Evolutionary conservation across 176 grass and related monocot genomes (phyloP).

Genomic region (Carex scoparia): DNA sequence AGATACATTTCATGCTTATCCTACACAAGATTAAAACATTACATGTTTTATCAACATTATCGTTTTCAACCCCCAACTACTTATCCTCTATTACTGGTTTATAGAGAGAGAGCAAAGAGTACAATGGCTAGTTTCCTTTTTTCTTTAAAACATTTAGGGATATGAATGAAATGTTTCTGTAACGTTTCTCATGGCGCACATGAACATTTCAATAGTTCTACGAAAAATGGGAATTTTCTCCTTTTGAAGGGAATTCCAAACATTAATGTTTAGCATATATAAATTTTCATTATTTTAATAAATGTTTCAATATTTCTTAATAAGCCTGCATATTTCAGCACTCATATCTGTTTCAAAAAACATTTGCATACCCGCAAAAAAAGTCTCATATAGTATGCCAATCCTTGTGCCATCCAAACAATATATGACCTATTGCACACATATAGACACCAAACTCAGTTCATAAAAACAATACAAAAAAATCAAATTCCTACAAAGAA

Average conservation of each 20-base stretch:
- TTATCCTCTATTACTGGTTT: too few species aligned
- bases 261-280: neutral
- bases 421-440: slow-evolving; percentile 62
- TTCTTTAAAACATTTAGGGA: neutral
- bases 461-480: neutral
- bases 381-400: slow-evolving; percentile 93
- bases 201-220: neutral
- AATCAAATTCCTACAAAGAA: slow-evolving; percentile 8
- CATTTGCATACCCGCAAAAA: slow-evolving; percentile 60
- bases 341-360: slow-evolving; percentile 5
- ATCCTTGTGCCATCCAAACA: slow-evolving; percentile 88
- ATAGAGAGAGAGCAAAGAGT: neutral
- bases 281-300: neutral
- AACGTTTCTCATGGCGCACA: neutral
- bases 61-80: neutral
- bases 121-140: neutral
- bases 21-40: neutral
- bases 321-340: neutral
- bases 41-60: neutral
- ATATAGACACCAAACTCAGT: neutral
- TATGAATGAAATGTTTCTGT: neutral
- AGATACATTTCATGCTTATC: neutral
- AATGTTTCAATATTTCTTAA: neutral
- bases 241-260: neutral
- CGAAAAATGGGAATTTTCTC: neutral